Evolutionary conservation across 2,329 filamentous ascomycete species (phyloP).

Genomic region (Gremmenia infestans): DNA sequence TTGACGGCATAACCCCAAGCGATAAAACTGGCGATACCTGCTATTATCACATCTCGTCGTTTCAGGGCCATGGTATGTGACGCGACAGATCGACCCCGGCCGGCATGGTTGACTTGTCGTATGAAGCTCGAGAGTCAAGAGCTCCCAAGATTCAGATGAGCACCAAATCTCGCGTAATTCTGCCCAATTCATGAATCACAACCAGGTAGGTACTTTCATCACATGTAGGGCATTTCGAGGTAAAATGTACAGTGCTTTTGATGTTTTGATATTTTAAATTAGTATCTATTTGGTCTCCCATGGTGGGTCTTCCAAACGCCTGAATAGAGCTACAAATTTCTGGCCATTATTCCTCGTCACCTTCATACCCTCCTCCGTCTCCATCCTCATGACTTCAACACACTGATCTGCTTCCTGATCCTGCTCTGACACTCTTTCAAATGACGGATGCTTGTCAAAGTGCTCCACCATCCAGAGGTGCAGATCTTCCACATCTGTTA

Average conservation of each 20-base stretch:
- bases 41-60: constrained; percentile 66
- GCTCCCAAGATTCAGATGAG: background rate
- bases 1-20: constrained; percentile 83
- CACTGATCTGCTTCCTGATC: constrained; percentile 66
- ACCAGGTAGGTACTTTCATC: background rate
- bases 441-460: constrained; percentile 71
- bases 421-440: constrained; percentile 66
- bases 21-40: constrained; percentile 66
- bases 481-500: constrained; percentile 93
- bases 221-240: background rate
- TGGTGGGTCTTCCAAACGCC: constrained; percentile 56
- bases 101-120: constrained; percentile 28
- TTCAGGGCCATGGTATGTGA: constrained; percentile 59
- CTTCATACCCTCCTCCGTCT: constrained; percentile 98
- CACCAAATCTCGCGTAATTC: constrained; percentile 6
- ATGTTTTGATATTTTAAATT: background rate
- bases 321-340: constrained; percentile 88
- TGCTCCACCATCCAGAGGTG: constrained; percentile 91
- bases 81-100: constrained; percentile 22
- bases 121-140: constrained; percentile 4
- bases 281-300: constrained; percentile 44
- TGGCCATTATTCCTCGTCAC: constrained; percentile 83
- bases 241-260: background rate
- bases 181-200: background rate
- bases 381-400: constrained; percentile 68